Conservation (phyloP, 2,329 filamentous ascomycete genomes). For the Nigrospora oryzae region DNA sequence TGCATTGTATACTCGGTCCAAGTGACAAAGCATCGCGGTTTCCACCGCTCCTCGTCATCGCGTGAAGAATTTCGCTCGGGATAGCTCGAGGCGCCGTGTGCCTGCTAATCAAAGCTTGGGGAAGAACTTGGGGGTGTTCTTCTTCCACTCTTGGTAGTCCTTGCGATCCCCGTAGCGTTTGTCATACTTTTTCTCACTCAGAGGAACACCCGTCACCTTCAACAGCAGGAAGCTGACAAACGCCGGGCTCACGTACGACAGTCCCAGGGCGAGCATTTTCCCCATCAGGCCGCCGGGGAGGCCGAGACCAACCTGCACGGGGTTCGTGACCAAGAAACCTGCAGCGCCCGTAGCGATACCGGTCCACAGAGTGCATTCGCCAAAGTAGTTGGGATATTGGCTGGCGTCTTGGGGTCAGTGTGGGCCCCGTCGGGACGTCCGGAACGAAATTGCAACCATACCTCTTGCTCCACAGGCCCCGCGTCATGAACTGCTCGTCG, state of each 20-base stretch:
- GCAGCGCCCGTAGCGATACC: slow-evolving; percentile 54
- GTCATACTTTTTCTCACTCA: slow-evolving; percentile 64
- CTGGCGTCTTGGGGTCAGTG: slow-evolving; percentile 22
- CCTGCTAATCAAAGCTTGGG: slow-evolving; percentile 41
- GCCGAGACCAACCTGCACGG: slow-evolving; percentile 49
- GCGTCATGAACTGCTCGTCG: slow-evolving; percentile 56
- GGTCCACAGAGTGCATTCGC: slow-evolving; percentile 62
- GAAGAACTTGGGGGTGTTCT: slow-evolving; percentile 55
- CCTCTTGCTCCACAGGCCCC: slow-evolving; percentile 52
- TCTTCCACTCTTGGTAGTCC: slow-evolving; percentile 62
- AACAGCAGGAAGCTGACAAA: slow-evolving; percentile 56
- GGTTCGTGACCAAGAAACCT: slow-evolving; percentile 44
- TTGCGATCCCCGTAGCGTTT: slow-evolving; percentile 52
- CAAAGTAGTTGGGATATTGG: slow-evolving; percentile 62
- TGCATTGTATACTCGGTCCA: too few species aligned
- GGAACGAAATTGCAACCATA: slow-evolving; percentile 7
- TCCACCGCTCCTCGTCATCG: too few species aligned
- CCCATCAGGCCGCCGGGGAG: slow-evolving; percentile 32
- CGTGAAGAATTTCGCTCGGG: too few species aligned
- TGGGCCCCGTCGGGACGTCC: background rate
- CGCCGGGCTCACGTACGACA: slow-evolving; percentile 52
- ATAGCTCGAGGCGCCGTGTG: too few species aligned
- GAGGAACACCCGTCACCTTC: slow-evolving; percentile 54
- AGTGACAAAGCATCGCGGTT: too few species aligned
- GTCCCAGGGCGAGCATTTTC: slow-evolving; percentile 20